phyloP scores from a whole-genome alignment of 2,329 filamentous ascomycete genomes.

The Simplicillium sp. region DNA sequence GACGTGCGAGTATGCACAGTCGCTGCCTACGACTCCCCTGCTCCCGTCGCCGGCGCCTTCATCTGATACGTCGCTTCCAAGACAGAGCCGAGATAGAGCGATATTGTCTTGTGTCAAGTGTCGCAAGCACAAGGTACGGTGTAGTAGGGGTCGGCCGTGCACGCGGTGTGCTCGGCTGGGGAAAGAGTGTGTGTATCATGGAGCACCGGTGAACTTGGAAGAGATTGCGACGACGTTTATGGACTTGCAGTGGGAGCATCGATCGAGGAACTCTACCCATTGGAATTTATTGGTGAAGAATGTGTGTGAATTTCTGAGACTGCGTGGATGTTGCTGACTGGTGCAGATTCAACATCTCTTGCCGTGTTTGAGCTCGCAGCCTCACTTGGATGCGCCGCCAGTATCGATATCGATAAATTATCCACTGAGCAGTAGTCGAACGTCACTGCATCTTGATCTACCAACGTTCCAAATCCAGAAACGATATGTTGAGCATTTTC shows the following conservation, averaged over 20 bases:
- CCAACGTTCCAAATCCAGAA: not conserved
- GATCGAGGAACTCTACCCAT: constrained; percentile 3
- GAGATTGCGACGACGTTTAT: constrained; percentile 5
- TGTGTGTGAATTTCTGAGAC: not conserved
- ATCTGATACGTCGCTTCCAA: too few relatives aligned
- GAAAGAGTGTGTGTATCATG: constrained; percentile 3
- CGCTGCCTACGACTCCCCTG: not conserved
- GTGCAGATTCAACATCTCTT: not conserved
- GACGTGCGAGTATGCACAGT: not conserved
- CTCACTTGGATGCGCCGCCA: not conserved
- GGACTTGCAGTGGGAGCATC: constrained; percentile 3
- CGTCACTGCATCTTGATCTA: too few relatives aligned
- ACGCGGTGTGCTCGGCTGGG: constrained; percentile 5
- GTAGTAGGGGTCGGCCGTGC: constrained; percentile 3
- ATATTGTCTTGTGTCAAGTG: constrained; percentile 6
- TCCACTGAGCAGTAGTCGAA: constrained; percentile 1
- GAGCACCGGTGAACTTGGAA: not conserved
- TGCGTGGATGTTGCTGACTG: not conserved
- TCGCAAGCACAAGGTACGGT: constrained; percentile 6
- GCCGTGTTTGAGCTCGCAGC: too few relatives aligned
- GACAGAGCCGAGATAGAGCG: constrained; percentile 2
- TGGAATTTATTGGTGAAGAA: constrained; percentile 1
- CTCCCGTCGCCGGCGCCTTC: not conserved
- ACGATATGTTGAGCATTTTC: constrained; percentile 1
- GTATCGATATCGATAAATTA: constrained; percentile 7